Conservation (phyloP, 2,329 filamentous ascomycete genomes). For the Ampelomyces quisqualis region DNA sequence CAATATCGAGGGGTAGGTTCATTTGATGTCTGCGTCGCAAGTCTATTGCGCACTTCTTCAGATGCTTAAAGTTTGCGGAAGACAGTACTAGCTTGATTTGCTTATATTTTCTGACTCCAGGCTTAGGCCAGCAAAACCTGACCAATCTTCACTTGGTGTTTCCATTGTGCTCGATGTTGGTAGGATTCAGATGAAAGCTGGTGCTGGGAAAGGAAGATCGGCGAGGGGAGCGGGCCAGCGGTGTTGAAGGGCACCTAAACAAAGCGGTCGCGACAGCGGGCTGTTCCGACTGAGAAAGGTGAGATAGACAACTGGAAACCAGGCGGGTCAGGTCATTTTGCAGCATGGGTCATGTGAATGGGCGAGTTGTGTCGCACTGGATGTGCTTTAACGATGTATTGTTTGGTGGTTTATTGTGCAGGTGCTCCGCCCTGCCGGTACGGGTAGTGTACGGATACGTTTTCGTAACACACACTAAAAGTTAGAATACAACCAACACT, state of each 20-base stretch:
- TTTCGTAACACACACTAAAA: too few species aligned
- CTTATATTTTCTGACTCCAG: conserved; percentile 15
- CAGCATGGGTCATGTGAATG: conserved; percentile 2
- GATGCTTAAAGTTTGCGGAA: conserved; percentile 16
- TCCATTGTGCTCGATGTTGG: conserved; percentile 15
- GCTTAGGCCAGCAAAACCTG: conserved; percentile 9
- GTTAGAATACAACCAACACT: too few species aligned
- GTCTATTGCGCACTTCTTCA: conserved; percentile 13
- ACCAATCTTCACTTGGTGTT: conserved; percentile 16
- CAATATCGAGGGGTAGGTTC: conserved; percentile 23
- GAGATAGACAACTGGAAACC: conserved; percentile 6
- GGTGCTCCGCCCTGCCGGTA: too few species aligned
- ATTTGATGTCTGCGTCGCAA: conserved; percentile 4
- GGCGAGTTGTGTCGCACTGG: conserved; percentile 5
- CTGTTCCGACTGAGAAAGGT: conserved; percentile 8
- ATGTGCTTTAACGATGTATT: conserved; percentile 1
- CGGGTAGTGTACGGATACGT: too few species aligned
- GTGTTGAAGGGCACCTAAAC: conserved; percentile 12
- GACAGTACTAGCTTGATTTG: conserved; percentile 13
- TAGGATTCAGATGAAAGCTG: conserved; percentile 15
- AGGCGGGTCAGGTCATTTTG: conserved; percentile 12
- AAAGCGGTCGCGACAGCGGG: conserved; percentile 8
- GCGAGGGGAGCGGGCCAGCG: conserved; percentile 14
- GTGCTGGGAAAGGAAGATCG: conserved; percentile 12
- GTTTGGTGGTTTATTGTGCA: background rate